Percentiles rank a stretch among this genome's conserved stretches.
Conservation (phyloP, 2,329 filamentous ascomycete genomes). For the Seiridium unicorne region DNA sequence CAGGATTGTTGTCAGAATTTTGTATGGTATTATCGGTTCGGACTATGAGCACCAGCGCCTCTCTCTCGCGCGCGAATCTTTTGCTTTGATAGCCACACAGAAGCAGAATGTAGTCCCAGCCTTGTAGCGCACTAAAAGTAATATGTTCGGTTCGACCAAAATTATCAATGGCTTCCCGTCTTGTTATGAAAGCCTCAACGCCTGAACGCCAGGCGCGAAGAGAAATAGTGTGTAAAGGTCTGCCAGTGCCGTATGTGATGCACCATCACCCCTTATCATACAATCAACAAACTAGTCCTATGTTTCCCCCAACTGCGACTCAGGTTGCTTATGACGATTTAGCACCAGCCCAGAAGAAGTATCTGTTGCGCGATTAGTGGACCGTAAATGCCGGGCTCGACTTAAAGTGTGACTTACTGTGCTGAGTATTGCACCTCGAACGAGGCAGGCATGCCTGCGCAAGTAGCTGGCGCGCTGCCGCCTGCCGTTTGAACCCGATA, state of each 20-base stretch:
- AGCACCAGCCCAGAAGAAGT: constrained; percentile 26
- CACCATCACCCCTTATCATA: constrained; percentile 9
- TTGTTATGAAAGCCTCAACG: neutral
- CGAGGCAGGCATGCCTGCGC: constrained; percentile 57
- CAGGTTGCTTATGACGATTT: neutral
- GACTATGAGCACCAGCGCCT: neutral
- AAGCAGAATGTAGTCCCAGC: neutral
- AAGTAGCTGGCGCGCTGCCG: constrained; percentile 72
- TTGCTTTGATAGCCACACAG: neutral
- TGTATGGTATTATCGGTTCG: neutral
- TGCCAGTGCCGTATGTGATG: neutral
- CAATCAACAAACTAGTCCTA: neutral
- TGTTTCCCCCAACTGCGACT: constrained; percentile 5
- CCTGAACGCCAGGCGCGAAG: constrained; percentile 3
- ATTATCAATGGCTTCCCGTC: neutral
- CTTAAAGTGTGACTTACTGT: constrained; percentile 60
- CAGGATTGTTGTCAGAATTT: neutral
- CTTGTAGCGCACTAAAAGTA: neutral
- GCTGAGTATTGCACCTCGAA: constrained; percentile 81
- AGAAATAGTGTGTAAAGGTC: neutral
- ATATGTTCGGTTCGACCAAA: neutral
- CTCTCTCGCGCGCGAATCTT: neutral
- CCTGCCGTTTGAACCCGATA: constrained; percentile 85
- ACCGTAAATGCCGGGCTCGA: no score
- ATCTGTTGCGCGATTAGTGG: constrained; percentile 16